phyloP scores from a whole-genome alignment of 169 alveolate species.

The Besnoitia besnoiti region DNA sequence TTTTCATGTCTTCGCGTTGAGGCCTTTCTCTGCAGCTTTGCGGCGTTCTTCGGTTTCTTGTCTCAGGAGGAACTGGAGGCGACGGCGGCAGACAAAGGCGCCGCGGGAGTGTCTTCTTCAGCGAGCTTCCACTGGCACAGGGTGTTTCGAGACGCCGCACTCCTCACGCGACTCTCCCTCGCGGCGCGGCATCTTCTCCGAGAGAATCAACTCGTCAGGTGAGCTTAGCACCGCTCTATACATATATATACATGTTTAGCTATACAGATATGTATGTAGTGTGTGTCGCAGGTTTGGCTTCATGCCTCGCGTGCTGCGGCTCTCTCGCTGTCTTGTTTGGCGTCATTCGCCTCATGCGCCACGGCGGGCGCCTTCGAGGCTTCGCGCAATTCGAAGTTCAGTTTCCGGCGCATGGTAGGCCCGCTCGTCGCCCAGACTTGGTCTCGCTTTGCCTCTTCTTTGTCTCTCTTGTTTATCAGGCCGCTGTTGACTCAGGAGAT shows the following conservation, averaged over 20 bases:
- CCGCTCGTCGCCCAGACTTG: not conserved
- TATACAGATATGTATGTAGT: too few species aligned
- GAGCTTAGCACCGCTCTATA: too few species aligned
- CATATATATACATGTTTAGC: too few species aligned
- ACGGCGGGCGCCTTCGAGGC: too few species aligned
- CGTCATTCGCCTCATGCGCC: too few species aligned
- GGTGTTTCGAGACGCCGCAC: not conserved
- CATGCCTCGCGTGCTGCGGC: too few species aligned
- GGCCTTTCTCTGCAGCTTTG: too few species aligned
- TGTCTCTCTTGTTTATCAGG: not conserved
- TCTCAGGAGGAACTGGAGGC: not conserved
- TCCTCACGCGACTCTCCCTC: not conserved
- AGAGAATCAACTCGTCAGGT: not conserved
- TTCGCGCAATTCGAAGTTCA: too few species aligned
- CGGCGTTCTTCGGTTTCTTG: not conserved
- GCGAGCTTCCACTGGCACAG: not conserved
- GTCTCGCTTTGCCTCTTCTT: not conserved
- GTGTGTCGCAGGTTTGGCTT: too few species aligned
- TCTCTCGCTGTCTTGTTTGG: too few species aligned
- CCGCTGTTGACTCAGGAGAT: conserved; percentile 52
- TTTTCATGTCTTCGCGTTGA: too few species aligned
- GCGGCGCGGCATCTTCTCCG: conserved; percentile 11
- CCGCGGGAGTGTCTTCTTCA: not conserved
- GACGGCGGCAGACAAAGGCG: conserved; percentile 13
- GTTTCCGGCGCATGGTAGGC: too few species aligned